These are phyloP conservation scores for Scedosporium apiospermum DNA, from an alignment of 2,329 filamentous ascomycete genomes.

Conservation along the genomic window DNA sequence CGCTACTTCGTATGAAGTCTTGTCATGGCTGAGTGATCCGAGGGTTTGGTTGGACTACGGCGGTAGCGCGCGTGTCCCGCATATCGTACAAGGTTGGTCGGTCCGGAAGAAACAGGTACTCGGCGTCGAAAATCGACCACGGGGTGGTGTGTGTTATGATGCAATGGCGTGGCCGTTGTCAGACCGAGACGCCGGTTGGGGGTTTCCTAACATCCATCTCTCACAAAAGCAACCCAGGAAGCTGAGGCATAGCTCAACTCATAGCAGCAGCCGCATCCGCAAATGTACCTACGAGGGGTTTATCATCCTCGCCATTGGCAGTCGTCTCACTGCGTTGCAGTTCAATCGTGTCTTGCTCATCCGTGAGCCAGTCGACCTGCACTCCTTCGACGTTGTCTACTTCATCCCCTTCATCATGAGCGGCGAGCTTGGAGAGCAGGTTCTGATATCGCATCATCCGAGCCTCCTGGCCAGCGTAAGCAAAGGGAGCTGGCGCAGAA, in stretches of 20 bases:
- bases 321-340: conserved; percentile 11
- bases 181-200: neutral
- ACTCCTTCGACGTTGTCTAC: conserved; percentile 29
- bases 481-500: conserved; percentile 29
- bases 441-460: conserved; percentile 50
- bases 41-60: neutral
- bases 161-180: too few relatives aligned
- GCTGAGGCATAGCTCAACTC: conserved; percentile 17
- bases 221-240: too few relatives aligned
- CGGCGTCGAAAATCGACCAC: too few relatives aligned
- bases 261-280: conserved; percentile 48
- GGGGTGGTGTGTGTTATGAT: too few relatives aligned
- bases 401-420: conserved; percentile 24
- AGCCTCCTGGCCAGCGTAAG: conserved; percentile 44
- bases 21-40: neutral
- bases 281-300: conserved; percentile 49
- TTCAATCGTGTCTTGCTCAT: conserved; percentile 40
- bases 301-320: conserved; percentile 9
- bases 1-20: neutral
- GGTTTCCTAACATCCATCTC: neutral
- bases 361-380: conserved; percentile 43
- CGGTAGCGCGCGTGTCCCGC: neutral
- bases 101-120: too few relatives aligned
- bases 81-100: neutral
- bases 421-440: conserved; percentile 49